phyloP scores from a whole-genome alignment of 306 rosid species.

The Sicyos edulis region DNA sequence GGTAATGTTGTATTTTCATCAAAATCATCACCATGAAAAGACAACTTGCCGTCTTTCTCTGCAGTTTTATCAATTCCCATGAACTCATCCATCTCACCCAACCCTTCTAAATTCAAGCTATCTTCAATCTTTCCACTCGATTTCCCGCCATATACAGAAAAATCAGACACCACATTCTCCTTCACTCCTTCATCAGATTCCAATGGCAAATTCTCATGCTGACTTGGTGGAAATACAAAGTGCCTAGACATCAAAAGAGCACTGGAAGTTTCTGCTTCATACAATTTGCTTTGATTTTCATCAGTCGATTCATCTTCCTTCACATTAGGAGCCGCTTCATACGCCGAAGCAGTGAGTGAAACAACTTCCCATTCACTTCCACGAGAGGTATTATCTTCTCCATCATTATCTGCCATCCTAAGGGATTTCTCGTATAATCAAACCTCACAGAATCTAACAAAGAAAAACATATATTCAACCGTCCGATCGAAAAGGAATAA shows the following conservation, averaged over 20 bases:
- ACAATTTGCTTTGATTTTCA: conserved; percentile 32
- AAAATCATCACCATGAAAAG: conserved; percentile 55
- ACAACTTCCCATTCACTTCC: conserved; percentile 98
- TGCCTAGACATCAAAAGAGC: conserved; percentile 85
- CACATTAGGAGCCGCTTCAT: conserved; percentile 83
- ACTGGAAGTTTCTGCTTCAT: conserved; percentile 62
- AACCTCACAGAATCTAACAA: background rate
- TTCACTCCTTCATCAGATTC: conserved; percentile 40
- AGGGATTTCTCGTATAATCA: conserved; percentile 4
- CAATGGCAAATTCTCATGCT: conserved; percentile 80
- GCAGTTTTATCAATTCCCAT: conserved; percentile 43
- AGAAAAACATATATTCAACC: background rate
- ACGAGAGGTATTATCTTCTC: conserved; percentile 55
- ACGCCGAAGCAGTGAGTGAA: conserved; percentile 82
- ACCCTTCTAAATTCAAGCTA: conserved; percentile 39
- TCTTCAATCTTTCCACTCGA: conserved; percentile 62
- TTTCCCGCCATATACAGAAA: conserved; percentile 31
- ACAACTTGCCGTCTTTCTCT: conserved; percentile 43
- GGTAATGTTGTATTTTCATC: conserved; percentile 54
- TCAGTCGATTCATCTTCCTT: conserved; percentile 43
- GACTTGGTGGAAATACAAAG: conserved; percentile 77
- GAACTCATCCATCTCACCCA: conserved; percentile 53
- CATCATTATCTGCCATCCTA: conserved; percentile 69
- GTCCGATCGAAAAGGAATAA: background rate
- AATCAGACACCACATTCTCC: conserved; percentile 42